A percentile compares a stretch with the other conserved stretches of the same genome.
Conservation (phyloP, 768 basidiomycete genomes). For the Sporobolomyces phaffii region DNA sequence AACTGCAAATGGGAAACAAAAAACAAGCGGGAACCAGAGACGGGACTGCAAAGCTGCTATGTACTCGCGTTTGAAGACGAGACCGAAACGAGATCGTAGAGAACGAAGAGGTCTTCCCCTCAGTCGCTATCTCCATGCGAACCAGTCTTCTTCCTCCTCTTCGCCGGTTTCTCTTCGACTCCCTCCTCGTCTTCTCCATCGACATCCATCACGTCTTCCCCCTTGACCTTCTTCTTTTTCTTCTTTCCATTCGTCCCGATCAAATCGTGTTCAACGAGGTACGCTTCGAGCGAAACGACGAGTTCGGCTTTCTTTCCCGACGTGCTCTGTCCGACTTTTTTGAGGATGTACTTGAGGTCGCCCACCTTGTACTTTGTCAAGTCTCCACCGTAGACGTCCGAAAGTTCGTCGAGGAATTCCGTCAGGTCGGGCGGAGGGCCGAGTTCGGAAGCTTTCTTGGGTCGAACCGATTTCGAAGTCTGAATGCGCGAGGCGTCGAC, state of each 20-base stretch:
- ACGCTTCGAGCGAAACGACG: neutral
- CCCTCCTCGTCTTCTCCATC: neutral
- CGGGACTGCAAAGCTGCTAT: too few species aligned
- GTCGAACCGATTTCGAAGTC: slow-evolving; percentile 8
- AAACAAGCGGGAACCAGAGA: too few species aligned
- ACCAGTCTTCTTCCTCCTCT: slow-evolving; percentile 13
- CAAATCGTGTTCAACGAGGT: slow-evolving; percentile 27
- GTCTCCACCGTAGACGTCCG: neutral
- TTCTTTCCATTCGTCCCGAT: neutral
- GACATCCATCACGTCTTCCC: slow-evolving; percentile 5
- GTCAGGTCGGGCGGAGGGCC: slow-evolving; percentile 11
- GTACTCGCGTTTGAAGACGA: too few species aligned
- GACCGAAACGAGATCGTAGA: too few species aligned
- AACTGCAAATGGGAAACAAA: too few species aligned
- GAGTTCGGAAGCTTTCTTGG: neutral
- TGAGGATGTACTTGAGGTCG: slow-evolving; percentile 15
- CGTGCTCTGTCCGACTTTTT: neutral
- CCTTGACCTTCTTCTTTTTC: neutral
- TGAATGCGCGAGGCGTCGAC: neutral
- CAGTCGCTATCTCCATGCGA: neutral
- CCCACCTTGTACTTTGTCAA: slow-evolving; percentile 4
- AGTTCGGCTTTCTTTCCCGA: neutral
- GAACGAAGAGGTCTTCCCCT: neutral
- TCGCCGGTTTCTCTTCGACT: neutral
- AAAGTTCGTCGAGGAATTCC: slow-evolving; percentile 1